Evolutionary conservation across 805 yeast species (phyloP), one percentile per base, ranked within the genome.

Genomic region (Candida piceae): DNA sequence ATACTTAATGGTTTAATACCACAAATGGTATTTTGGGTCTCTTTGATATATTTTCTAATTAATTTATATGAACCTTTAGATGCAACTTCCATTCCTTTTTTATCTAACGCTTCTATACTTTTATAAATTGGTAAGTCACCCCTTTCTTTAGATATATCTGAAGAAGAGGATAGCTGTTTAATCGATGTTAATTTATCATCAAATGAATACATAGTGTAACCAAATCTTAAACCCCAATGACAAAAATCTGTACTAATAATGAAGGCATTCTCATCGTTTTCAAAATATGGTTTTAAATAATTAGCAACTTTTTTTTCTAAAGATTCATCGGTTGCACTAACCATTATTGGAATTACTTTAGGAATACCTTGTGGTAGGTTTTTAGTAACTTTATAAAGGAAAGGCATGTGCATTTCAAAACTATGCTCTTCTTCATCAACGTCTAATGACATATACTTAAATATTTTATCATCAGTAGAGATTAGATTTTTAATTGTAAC

Each of bases 371-470:
- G 48, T 7, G 55, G 50, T 4, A 53, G 45, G 3, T 52, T 48
- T 16, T 63, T 48, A 8, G 80, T 67, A 36, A 70, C 62, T 40
- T 74, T 69, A 48, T 74, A 69, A 7, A 85, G 62, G 41, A 75
- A 80, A 0, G 97, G 96, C 54, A 82, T 72, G 59, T 93, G 97
- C 96, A 93, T 85, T 53, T 93, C 98, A 51, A 93, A 76, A 35
- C 93, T 81, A 57, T 93, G 98, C 57, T 93, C 98, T 13, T 81
- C 83, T 41, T 79, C 77, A 57, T 93, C 98, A 11, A 69, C 69
- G 0, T 66, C 71, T 2, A 57, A 44, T 19, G 67, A 57, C 94
- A 88, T 83, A 37, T 55, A 59, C 40, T 66, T 63, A 47, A 84
- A 79, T 5, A 69, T 45, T 2, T 60, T 58, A 3, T 67, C 52